Evolutionary conservation across 2,329 filamentous ascomycete genomes (phyloP).

Genomic region (Epichloe festucae): DNA sequence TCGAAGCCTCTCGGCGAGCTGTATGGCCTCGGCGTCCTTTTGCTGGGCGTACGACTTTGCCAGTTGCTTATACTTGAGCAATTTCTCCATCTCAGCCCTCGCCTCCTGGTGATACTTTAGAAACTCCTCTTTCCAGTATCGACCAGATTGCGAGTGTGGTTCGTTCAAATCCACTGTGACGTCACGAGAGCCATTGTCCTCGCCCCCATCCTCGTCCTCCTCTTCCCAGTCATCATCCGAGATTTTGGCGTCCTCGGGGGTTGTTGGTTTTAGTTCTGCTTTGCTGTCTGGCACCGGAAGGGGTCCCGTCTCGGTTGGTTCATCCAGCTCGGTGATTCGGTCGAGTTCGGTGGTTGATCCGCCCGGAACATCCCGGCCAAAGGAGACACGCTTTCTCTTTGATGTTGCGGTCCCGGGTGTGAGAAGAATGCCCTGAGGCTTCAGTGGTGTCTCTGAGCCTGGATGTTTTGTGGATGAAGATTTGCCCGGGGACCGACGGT

Average conservation of each 20-base stretch:
- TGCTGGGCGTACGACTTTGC: slow-evolving; percentile 67
- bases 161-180: slow-evolving; percentile 59
- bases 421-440: slow-evolving; percentile 45
- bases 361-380: slow-evolving; percentile 40
- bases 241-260: slow-evolving; percentile 6
- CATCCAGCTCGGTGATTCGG: slow-evolving; percentile 27
- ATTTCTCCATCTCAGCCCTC: slow-evolving; percentile 59
- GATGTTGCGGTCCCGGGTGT: slow-evolving; percentile 50
- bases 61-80: slow-evolving; percentile 67
- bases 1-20: slow-evolving; percentile 51
- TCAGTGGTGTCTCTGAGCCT: slow-evolving; percentile 32
- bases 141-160: slow-evolving; percentile 61
- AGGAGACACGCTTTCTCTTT: slow-evolving; percentile 52
- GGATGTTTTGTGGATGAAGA: slow-evolving; percentile 9
- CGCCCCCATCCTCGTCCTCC: slow-evolving; percentile 34
- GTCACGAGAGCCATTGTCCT: slow-evolving; percentile 40
- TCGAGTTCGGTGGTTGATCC: slow-evolving; percentile 6
- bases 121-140: slow-evolving; percentile 71
- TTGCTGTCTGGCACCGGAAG: slow-evolving; percentile 17
- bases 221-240: slow-evolving; percentile 33
- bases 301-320: slow-evolving; percentile 30
- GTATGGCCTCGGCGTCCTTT: slow-evolving; percentile 59
- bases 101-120: slow-evolving; percentile 61
- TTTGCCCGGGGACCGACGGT: slow-evolving; percentile 14
- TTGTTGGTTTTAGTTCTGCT: neutral